These are phyloP conservation scores for Aspergillus bridgeri DNA, from an alignment of 495 filamentous ascomycete genomes.

Conservation along the genomic window DNA sequence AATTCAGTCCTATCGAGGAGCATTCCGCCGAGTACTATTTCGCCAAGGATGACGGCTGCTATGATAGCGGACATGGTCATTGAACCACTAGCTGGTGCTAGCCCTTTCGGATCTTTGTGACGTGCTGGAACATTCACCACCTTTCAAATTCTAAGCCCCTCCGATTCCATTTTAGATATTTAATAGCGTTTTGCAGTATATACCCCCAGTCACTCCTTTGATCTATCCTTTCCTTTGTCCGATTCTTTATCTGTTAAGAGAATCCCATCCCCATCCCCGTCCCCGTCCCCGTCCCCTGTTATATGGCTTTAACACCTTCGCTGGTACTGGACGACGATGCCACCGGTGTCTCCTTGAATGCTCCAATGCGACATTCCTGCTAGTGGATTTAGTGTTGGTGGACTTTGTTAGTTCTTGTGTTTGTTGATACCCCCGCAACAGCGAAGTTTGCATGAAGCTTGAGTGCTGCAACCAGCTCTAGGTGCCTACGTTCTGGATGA, in stretches of 20 bases:
- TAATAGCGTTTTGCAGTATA: conserved; percentile 17
- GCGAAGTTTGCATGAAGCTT: conserved; percentile 29
- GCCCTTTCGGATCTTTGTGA: conserved; percentile 3
- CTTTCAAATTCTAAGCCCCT: conserved; percentile 3
- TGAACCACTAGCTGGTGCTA: conserved; percentile 1
- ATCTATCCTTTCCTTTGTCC: conserved; percentile 28
- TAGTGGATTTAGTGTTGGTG: conserved; percentile 10
- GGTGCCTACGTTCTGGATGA: background rate
- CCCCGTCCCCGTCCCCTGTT: background rate
- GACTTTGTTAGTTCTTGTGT: conserved; percentile 22
- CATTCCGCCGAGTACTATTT: conserved; percentile 48
- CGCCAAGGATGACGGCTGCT: conserved; percentile 62
- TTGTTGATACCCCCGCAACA: conserved; percentile 45
- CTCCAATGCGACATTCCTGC: conserved; percentile 3
- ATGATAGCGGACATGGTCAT: conserved; percentile 54
- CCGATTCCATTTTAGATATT: conserved; percentile 5
- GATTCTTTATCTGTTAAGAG: conserved; percentile 1
- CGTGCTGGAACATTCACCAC: conserved; percentile 1
- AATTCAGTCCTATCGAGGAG: conserved; percentile 38
- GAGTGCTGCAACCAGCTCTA: background rate
- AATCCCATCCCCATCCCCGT: background rate
- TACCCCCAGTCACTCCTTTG: conserved; percentile 31
- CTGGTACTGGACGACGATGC: conserved; percentile 12
- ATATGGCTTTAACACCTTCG: conserved; percentile 4
- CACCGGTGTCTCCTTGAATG: conserved; percentile 10